Base-by-base conservation (phyloP, 192 early-diverging fungal genomes). In the Backusella psychrophila region DNA sequence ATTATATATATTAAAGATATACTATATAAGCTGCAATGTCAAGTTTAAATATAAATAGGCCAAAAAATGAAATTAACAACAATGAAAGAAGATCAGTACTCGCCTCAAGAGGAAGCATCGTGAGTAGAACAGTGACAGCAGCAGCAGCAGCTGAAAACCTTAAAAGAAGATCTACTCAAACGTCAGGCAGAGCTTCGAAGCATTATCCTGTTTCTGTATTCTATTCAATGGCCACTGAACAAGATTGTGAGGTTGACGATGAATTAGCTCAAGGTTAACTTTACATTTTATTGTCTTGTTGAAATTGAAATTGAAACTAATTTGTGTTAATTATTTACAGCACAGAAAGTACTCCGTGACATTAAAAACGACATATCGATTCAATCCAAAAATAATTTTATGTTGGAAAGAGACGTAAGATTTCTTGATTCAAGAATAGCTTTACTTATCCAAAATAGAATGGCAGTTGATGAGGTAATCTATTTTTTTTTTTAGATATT, bases 301-400 rank as follows among this genome's bases (percentile, higher is more conserved):
- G 35, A 69, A 36, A 39, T 36, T 38, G 17, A 69, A 36, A 69
- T 36, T 21, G n/a, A 69, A 36, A 69, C 19, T 41, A 39, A 29
- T 56, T 73, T 68, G 17, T 33, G 23, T 52, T 59, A 78, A 29
- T 66, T 75, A 72, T 59, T 14, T 35, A 36, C 66, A 93, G 96
- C 94, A 6, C 96, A 97, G 82, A 88, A 91, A 71, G 87, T 87
- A 17, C 87, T 97, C 59, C 86, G 94, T 42, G 94, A 96, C 73
- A 85, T 97, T 53, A 97, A 97, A 83, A 85, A 89, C 41, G 88
- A 91, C 59, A 96, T 97, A 59, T 97, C 96, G n/a, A 81, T 91
- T 19, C 96, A 97, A 82, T 96, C 94, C 14, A 97, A 97, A 82
- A 95, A 93, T 80, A 97, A 97, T 86, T 97, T 97, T 87, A 82